phyloP scores from a whole-genome alignment of 345 rosid genomes.

The Lagerstroemia speciosa region DNA sequence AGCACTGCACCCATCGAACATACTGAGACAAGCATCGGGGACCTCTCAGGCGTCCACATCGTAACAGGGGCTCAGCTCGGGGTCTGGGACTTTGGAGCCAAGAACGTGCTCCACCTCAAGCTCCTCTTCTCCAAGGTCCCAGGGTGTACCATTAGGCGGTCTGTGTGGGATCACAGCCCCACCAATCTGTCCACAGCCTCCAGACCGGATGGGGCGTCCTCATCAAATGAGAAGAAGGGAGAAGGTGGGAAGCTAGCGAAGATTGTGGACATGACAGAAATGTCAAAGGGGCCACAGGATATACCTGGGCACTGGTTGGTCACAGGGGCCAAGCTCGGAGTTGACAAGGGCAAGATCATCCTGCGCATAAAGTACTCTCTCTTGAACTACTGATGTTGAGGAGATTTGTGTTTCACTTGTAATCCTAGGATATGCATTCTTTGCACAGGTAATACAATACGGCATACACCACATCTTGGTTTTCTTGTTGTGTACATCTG shows the following conservation, averaged over 20 bases:
- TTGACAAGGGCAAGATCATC: conserved; percentile 84
- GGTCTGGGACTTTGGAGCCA: conserved; percentile 88
- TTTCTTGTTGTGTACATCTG: conserved; percentile 1
- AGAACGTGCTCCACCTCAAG: conserved; percentile 75
- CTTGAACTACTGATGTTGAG: conserved; percentile 55
- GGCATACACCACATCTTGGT: conserved; percentile 11
- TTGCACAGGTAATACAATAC: conserved; percentile 42
- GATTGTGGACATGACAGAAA: conserved; percentile 74
- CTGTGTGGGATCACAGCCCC: conserved; percentile 95
- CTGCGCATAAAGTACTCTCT: conserved; percentile 89
- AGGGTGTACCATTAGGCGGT: conserved; percentile 88
- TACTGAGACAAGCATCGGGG: conserved; percentile 79
- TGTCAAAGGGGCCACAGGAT: conserved; percentile 90
- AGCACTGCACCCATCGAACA: conserved; percentile 91
- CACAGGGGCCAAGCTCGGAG: conserved; percentile 96
- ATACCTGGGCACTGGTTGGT: conserved; percentile 97
- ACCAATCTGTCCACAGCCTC: conserved; percentile 21
- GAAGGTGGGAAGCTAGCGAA: conserved; percentile 53
- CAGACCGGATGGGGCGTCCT: conserved; percentile 45
- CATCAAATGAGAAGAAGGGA: conserved; percentile 66
- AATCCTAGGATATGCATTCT: conserved; percentile 39
- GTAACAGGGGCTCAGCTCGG: conserved; percentile 97
- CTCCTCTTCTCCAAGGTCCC: conserved; percentile 95
- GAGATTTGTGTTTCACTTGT: conserved; percentile 6
- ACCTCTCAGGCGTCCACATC: conserved; percentile 86